Conservation (phyloP, 106 monocot genomes). For the Allium cepa region DNA sequence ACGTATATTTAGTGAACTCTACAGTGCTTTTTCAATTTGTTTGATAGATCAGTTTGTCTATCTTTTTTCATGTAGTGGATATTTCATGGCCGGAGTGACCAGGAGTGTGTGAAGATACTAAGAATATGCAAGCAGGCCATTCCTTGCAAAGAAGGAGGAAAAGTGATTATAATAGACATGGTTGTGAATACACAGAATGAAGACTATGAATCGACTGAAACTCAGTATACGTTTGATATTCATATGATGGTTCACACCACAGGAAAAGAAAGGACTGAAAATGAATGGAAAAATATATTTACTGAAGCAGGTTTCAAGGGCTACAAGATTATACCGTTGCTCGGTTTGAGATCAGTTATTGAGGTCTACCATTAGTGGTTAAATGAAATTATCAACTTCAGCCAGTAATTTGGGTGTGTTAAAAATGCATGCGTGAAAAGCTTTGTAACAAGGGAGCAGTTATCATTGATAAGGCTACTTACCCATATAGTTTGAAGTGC, state of each 20-base stretch:
- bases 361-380: constrained; percentile 3
- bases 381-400: neutral
- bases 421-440: neutral
- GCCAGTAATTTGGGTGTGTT: neutral
- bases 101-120: constrained; percentile 13
- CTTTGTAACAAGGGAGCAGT: neutral
- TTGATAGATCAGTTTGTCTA: neutral
- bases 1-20: no score
- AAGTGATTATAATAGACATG: constrained; percentile 21
- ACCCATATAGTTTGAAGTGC: no score
- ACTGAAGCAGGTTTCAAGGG: constrained; percentile 1
- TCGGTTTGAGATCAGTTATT: constrained; percentile 9
- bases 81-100: constrained; percentile 19
- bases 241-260: constrained; percentile 16
- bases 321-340: constrained; percentile 5
- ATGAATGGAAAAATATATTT: constrained; percentile 4
- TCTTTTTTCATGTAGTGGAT: constrained; percentile 8
- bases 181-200: constrained; percentile 1
- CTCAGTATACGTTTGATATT: constrained; percentile 10
- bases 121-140: constrained; percentile 15
- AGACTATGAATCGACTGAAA: neutral
- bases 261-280: constrained; percentile 8
- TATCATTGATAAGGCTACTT: no score
- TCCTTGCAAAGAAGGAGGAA: constrained; percentile 13
- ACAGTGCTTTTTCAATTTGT: neutral